Base-by-base conservation (phyloP, 805 yeast genomes). In the Diddensiella transvaalensis region DNA sequence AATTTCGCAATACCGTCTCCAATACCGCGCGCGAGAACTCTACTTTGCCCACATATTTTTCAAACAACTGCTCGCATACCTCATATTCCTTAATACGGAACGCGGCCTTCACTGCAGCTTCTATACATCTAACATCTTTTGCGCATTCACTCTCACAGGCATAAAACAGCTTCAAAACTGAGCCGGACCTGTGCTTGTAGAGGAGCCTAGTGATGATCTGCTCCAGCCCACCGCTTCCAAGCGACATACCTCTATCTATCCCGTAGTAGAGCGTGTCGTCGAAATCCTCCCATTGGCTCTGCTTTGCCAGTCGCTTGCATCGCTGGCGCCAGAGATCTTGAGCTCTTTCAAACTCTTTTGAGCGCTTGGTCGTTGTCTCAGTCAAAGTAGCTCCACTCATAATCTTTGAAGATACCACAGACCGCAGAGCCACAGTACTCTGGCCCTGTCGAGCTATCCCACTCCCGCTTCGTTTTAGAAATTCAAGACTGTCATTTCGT, bases 21-120 rank as follows among this genome's bases (percentile, higher is more conserved):
- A 40, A 35, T 10, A 51, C 42, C 11, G 44, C 21, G 2, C 41
- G 24, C 10, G 47, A 40, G 30, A 46, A 50, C 26, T 46, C 30
- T 6, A 51, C 46, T 5, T 11, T 13, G 22, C 47, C 53, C 30
- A 40, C 24, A 37, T 53, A 47, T 35, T 43, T 44, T 32, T 40
- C 46, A 36, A 50, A 55, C 2, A 55, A 46, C 23, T 44, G 30
- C 21, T 48, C 55, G 24, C 59, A 55, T 19, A 29, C 22, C 2
- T 42, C 45, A 41, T 40, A 45, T 2, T 42, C 18, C 13, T 43
- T 44, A 3, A 48, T 38, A 32, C 48, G 30, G 26, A 26, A 33
- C 10, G 53, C 53, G 2, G 55, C 54, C 40, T 46, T 37, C 18
- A 55, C 43, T 5, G 56, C 56, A 24, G 29, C 36, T 3, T 36